Percentiles rank a stretch among this genome's conserved stretches.
Conservation (phyloP, 306 rosid species). For the Castanopsis chinensis region DNA sequence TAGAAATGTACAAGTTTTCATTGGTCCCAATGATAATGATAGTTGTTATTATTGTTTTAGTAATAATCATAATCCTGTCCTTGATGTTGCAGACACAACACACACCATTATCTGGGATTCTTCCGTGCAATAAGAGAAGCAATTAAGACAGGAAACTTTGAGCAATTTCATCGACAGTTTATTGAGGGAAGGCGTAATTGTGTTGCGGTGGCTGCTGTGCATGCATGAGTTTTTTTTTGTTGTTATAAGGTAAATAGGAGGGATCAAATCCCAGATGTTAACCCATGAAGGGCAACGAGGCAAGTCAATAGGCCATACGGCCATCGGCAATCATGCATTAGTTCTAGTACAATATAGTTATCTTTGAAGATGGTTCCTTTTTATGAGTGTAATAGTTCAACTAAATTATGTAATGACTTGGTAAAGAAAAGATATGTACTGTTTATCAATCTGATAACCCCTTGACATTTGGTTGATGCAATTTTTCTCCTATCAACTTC, state of each 20-base stretch:
- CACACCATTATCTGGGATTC: constrained; percentile 80
- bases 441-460: no score
- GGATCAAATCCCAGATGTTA: no score
- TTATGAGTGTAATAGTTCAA: background rate
- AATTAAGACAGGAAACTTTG: constrained; percentile 69
- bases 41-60: background rate
- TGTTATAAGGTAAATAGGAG: no score
- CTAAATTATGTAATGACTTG: no score
- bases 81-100: constrained; percentile 76
- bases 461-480: no score
- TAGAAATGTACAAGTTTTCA: constrained; percentile 61
- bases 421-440: no score
- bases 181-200: constrained; percentile 46
- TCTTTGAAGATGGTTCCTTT: background rate
- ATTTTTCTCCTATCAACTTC: no score
- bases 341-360: background rate
- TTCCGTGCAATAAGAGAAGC: constrained; percentile 72
- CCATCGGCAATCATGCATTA: constrained; percentile 3
- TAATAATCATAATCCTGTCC: constrained; percentile 3
- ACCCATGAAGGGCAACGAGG: no score
- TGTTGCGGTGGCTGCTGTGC: constrained; percentile 33
- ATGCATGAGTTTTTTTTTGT: constrained; percentile 26
- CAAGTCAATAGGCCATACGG: no score
- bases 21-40: background rate
- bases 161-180: constrained; percentile 56